phyloP scores from a whole-genome alignment of 2,329 filamentous ascomycete species.

The Didymellaceae sp. region DNA sequence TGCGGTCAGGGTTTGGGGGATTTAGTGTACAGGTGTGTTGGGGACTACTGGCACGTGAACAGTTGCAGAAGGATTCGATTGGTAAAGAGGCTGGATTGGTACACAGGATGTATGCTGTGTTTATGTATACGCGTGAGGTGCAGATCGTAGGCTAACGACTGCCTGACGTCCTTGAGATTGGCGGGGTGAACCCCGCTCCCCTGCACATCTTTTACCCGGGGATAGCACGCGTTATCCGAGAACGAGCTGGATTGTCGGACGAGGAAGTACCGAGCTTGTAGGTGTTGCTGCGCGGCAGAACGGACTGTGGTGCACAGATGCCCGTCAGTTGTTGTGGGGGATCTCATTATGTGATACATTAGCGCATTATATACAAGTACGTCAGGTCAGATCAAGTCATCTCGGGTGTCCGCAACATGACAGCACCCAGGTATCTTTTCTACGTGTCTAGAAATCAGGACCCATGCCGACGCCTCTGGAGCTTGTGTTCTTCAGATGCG shows the following conservation, averaged over 20 bases:
- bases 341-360: slow-evolving; percentile 16
- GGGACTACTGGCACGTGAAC: no score
- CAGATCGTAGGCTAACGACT: slow-evolving; percentile 30
- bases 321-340: no score
- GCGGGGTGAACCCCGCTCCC: slow-evolving; percentile 12
- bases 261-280: not conserved
- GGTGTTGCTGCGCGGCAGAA: no score
- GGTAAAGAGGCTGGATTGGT: no score
- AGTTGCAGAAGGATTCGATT: not conserved
- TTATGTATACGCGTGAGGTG: slow-evolving; percentile 29
- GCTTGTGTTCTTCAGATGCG: slow-evolving; percentile 68
- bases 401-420: slow-evolving; percentile 22
- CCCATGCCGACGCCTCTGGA: slow-evolving; percentile 50
- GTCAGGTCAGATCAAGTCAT: slow-evolving; percentile 16
- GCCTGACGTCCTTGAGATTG: slow-evolving; percentile 9
- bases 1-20: not conserved
- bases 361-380: slow-evolving; percentile 17
- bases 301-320: no score
- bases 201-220: slow-evolving; percentile 8
- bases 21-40: not conserved
- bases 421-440: no score
- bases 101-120: no score
- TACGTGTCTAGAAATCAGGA: slow-evolving; percentile 37
- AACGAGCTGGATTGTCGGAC: not conserved
- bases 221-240: slow-evolving; percentile 11